phyloP scores from a whole-genome alignment of 768 basidiomycete species.

The Podaxis sp. region DNA sequence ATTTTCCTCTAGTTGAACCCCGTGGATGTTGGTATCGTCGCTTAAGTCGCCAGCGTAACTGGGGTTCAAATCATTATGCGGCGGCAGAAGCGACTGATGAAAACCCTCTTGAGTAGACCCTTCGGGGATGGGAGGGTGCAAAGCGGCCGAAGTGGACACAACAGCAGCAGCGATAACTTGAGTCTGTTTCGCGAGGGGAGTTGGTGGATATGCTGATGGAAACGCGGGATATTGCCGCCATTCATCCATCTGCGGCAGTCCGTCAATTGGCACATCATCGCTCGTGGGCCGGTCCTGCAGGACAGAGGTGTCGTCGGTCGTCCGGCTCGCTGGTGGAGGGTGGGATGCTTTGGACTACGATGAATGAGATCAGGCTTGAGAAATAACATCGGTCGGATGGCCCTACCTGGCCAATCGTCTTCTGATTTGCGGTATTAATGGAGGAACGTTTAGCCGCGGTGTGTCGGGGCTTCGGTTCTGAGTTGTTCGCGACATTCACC shows the following conservation, averaged over 20 bases:
- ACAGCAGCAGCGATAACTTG: slow-evolving; percentile 23
- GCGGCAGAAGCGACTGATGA: slow-evolving; percentile 64
- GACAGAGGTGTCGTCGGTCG: slow-evolving; percentile 26
- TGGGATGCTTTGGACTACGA: background rate
- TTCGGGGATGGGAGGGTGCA: slow-evolving; percentile 35
- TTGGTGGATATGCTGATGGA: slow-evolving; percentile 74
- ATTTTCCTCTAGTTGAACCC: slow-evolving; percentile 32
- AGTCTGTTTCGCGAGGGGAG: slow-evolving; percentile 44
- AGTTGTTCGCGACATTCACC: background rate
- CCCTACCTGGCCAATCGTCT: background rate
- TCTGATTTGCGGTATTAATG: background rate
- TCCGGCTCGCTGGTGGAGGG: slow-evolving; percentile 32
- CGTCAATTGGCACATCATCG: slow-evolving; percentile 12
- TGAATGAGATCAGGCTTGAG: background rate
- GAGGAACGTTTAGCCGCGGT: background rate
- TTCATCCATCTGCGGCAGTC: slow-evolving; percentile 38
- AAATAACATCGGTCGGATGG: background rate
- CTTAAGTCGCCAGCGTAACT: slow-evolving; percentile 57
- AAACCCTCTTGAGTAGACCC: slow-evolving; percentile 54
- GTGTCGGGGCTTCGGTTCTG: background rate
- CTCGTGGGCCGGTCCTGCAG: slow-evolving; percentile 8
- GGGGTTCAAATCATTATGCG: slow-evolving; percentile 55
- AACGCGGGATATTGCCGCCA: slow-evolving; percentile 74
- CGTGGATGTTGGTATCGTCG: slow-evolving; percentile 37
- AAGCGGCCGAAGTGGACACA: slow-evolving; percentile 14